Evolutionary conservation across 257 asterid genomes (phyloP), one percentile per base, ranked within the genome.

Genomic region (Primulina huaijiensis): DNA sequence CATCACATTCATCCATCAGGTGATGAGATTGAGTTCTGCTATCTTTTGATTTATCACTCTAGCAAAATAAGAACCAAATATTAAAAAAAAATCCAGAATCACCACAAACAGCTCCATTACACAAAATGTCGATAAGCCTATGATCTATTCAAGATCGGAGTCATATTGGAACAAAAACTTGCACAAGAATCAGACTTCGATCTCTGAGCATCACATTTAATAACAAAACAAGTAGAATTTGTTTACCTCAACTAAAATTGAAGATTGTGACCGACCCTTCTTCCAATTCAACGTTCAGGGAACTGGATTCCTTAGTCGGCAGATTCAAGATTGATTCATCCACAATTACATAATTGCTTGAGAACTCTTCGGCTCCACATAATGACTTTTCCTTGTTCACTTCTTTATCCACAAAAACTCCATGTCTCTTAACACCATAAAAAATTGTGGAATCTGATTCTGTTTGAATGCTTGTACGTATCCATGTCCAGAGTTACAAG

Each of bases 11-110:
- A 27, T 21, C 75, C 62, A 67, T 72, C 4, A 9, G 61, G 64
- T 9, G 71, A 34, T 64, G 69, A 69, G 73, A 46, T 63, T 74
- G 77, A 71, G 67, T 40, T 56, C 64, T 76, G 60, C 19, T 71
- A 30, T 71, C 74, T 69, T 76, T 71, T 27, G 81, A 58, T 43
- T 59, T 56, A 71, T 43, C 79, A 69, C 46, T 33, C 88, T 83
- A 23, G 77, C 83, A 70, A 68, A 69, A 72, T 23, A 76, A 57
- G 61, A 71, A 20, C 8, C 56, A 73, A 17, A 68, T n/a, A 60
- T 17, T 8, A 21, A 31, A n/a, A 64, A 64, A 66, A 17, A 67
- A 38, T 58, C 31, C 21, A 17, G 2, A 9, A 61, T 11, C 60
- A 64, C 58, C 56, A 68, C 31, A 20, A 71, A 62, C 27, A 37